Conservation (phyloP, 2,329 filamentous ascomycete genomes). For the Claviceps cyperi region DNA sequence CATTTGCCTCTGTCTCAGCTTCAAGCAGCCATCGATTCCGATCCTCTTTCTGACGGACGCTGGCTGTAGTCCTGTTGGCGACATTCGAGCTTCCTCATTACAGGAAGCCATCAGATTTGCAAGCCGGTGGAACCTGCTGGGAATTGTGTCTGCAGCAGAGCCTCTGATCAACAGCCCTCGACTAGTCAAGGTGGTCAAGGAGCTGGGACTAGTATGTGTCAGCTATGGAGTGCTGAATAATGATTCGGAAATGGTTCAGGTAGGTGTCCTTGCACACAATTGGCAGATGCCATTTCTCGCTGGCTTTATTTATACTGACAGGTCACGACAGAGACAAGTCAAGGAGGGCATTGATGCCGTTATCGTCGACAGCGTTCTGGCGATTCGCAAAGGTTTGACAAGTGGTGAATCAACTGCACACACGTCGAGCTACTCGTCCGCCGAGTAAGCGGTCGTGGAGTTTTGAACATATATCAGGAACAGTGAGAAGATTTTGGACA, state of each 20-base stretch:
- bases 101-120: slow-evolving; percentile 95
- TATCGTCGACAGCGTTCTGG: slow-evolving; percentile 88
- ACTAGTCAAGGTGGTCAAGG: slow-evolving; percentile 84
- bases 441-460: neutral
- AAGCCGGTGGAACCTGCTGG: slow-evolving; percentile 83
- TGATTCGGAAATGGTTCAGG: slow-evolving; percentile 69
- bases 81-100: slow-evolving; percentile 77
- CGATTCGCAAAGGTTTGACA: slow-evolving; percentile 81
- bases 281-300: neutral
- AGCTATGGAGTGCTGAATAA: slow-evolving; percentile 91
- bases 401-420: slow-evolving; percentile 12
- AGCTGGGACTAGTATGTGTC: slow-evolving; percentile 84
- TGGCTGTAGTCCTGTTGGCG: slow-evolving; percentile 65
- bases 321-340: slow-evolving; percentile 56
- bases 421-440: neutral
- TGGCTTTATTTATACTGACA: slow-evolving; percentile 4
- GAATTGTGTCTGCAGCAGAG: slow-evolving; percentile 78
- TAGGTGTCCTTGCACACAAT: slow-evolving; percentile 21
- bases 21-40: slow-evolving; percentile 94
- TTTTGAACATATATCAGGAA: neutral
- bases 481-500: neutral
- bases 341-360: slow-evolving; percentile 94
- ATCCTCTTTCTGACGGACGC: slow-evolving; percentile 90
- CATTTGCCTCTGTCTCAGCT: slow-evolving; percentile 82
- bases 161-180: slow-evolving; percentile 80